Evolutionary conservation across 768 basidiomycete species (phyloP).

Genomic region (Chalciporus piperatus): DNA sequence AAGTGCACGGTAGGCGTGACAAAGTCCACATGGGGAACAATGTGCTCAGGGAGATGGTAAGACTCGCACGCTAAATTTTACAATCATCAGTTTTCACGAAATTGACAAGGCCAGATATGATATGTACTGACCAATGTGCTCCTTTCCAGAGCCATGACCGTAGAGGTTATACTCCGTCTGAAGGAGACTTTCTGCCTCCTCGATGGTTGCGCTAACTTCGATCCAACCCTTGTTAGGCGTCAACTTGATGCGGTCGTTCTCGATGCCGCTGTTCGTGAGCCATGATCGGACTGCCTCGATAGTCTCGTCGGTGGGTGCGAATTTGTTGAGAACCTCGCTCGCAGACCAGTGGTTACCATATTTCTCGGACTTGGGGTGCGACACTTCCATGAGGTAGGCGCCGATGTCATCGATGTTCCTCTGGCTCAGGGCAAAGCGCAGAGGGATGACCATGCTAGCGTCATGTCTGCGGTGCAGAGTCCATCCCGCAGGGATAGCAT

Average conservation of each 20-base stretch:
- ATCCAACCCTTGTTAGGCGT: conserved; percentile 25
- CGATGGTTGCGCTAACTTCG: conserved; percentile 26
- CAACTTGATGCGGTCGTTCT: conserved; percentile 18
- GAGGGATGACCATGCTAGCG: conserved; percentile 24
- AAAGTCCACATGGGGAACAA: conserved; percentile 33
- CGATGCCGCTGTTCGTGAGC: conserved; percentile 28
- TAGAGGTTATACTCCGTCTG: conserved; percentile 34
- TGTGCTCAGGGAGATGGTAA: conserved; percentile 32
- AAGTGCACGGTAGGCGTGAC: conserved; percentile 35
- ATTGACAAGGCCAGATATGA: neutral
- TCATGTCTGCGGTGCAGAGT: conserved; percentile 35
- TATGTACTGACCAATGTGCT: conserved; percentile 27
- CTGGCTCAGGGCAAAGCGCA: conserved; percentile 34
- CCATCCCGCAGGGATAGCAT: conserved; percentile 36
- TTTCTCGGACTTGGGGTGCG: conserved; percentile 31
- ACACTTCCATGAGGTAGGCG: conserved; percentile 31
- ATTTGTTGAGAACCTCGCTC: conserved; percentile 24
- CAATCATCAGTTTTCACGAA: neutral
- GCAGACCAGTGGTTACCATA: conserved; percentile 35
- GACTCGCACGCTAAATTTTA: conserved; percentile 28
- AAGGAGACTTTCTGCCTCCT: conserved; percentile 34
- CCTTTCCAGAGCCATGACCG: conserved; percentile 25
- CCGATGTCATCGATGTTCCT: conserved; percentile 28
- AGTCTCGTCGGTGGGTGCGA: conserved; percentile 27
- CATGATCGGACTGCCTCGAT: conserved; percentile 26